phyloP scores from a whole-genome alignment of 2,329 filamentous ascomycete genomes.

The Cercospora janseana region DNA sequence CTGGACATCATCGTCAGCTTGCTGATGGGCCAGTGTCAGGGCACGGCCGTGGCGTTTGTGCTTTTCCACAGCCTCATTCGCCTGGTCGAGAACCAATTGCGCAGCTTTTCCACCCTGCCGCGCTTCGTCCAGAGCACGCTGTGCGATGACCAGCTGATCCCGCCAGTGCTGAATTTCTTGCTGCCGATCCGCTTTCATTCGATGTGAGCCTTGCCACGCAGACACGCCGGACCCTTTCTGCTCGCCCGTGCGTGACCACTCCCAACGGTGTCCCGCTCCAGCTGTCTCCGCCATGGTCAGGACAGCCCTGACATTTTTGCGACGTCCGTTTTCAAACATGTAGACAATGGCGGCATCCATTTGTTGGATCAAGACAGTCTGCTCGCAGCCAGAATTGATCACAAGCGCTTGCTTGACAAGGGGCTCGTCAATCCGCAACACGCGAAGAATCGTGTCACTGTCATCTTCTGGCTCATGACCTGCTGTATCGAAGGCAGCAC shows the following conservation, averaged over 20 bases:
- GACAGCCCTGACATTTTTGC: conserved; percentile 68
- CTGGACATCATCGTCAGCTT: conserved; percentile 61
- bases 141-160: conserved; percentile 37
- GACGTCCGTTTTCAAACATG: conserved; percentile 59
- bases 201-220: conserved; percentile 54
- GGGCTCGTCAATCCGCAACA: conserved; percentile 75
- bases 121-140: conserved; percentile 53
- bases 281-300: conserved; percentile 61
- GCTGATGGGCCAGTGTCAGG: conserved; percentile 58
- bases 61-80: conserved; percentile 49
- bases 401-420: conserved; percentile 77
- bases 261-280: conserved; percentile 59
- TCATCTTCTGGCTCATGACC: conserved; percentile 70
- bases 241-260: conserved; percentile 49
- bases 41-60: conserved; percentile 49
- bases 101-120: conserved; percentile 51
- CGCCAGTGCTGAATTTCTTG: conserved; percentile 43
- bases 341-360: conserved; percentile 65
- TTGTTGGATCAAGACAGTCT: conserved; percentile 72
- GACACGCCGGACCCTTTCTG: conserved; percentile 54
- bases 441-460: conserved; percentile 75
- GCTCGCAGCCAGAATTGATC: conserved; percentile 79
- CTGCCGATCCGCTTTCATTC: conserved; percentile 50
- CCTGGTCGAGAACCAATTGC: conserved; percentile 51
- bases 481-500: conserved; percentile 55